Evolutionary conservation across 495 filamentous ascomycete genomes (phyloP), one percentile per base, ranked within the genome.

Genomic region (Penicillium cataractarum): DNA sequence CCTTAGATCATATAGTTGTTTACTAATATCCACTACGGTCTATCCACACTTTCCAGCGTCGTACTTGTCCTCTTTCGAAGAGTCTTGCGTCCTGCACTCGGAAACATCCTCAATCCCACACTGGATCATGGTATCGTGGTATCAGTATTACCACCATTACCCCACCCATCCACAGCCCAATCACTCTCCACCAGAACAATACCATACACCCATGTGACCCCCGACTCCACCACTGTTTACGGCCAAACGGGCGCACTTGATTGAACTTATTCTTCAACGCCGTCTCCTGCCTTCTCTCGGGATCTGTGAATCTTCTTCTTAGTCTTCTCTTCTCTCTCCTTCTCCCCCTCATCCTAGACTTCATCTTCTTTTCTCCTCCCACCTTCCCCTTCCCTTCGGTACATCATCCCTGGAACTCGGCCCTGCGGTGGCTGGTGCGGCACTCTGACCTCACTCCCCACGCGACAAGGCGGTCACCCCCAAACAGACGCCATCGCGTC

Each of bases 391-490:
- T 8, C 37, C 49, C 33, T 32, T 57, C 22, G n/a, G 33, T 29
- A 19, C 46, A 53, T 56, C 46, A 26, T 56, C 24, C 51, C n/a
- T 42, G 33, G 17, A 42, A 40, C 15, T 44, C 9, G 27, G 32
- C 51, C 51, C 22, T 29, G 46, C 19, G 10, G 49, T 64, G 46
- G 46, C 61, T 57, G 57, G 33, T 17, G 35, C 31, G 42, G 35
- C 27, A 39, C 7, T 50, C 55, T 54, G 40, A 58, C 60, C 64
- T 66, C 66, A 55, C 65, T 71, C 65, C 65, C 70, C 67, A 73
- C 70, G 70, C 70, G 70, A 71, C 70, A 73, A 73, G 70, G 70
- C 70, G 70, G 70, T 73, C 65, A 69, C 65, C 65, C 67, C 65
- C 49, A 72, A 73, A 72, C 70, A 72, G 70, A 73, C 68, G 68